phyloP scores from a whole-genome alignment of 2,329 filamentous ascomycete genomes.

The Anisogramma anomala region DNA sequence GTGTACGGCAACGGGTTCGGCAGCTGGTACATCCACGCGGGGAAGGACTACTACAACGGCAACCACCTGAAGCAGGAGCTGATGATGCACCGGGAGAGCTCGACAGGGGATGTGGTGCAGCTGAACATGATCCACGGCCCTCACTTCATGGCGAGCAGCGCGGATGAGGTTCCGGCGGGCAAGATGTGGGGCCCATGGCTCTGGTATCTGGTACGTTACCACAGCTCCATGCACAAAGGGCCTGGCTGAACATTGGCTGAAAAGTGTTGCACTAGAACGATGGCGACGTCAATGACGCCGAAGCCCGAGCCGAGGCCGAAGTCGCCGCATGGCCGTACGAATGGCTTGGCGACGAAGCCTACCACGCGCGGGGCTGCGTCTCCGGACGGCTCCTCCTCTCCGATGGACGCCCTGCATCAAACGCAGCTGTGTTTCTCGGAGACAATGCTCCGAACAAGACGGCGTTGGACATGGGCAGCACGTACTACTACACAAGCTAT shows the following conservation, averaged over 20 bases:
- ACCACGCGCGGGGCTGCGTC: slow-evolving; percentile 35
- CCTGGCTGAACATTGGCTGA: background rate
- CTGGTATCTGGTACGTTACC: slow-evolving; percentile 25
- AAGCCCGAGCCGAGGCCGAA: slow-evolving; percentile 27
- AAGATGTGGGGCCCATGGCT: slow-evolving; percentile 34
- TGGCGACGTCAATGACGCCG: slow-evolving; percentile 32
- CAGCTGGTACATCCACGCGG: slow-evolving; percentile 38
- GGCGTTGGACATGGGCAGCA: slow-evolving; percentile 34
- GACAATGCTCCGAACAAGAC: slow-evolving; percentile 33
- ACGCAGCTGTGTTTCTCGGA: slow-evolving; percentile 38
- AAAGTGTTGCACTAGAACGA: slow-evolving; percentile 25
- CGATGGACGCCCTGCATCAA: slow-evolving; percentile 34
- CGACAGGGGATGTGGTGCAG: slow-evolving; percentile 38
- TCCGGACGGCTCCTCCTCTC: slow-evolving; percentile 32
- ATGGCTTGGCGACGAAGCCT: slow-evolving; percentile 34
- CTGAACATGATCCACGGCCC: slow-evolving; percentile 44
- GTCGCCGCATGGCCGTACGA: slow-evolving; percentile 34
- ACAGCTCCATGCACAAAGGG: background rate
- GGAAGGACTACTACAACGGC: slow-evolving; percentile 41
- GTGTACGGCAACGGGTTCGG: slow-evolving; percentile 37
- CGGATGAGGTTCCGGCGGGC: slow-evolving; percentile 26
- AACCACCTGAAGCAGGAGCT: slow-evolving; percentile 41
- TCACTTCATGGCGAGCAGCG: slow-evolving; percentile 28
- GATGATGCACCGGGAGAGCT: slow-evolving; percentile 37
- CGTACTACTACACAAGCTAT: slow-evolving; percentile 39